A percentile compares a stretch with the other conserved stretches of the same genome.
phyloP scores from a whole-genome alignment of 2,329 filamentous ascomycete species.

The Byssothecium circinans region DNA sequence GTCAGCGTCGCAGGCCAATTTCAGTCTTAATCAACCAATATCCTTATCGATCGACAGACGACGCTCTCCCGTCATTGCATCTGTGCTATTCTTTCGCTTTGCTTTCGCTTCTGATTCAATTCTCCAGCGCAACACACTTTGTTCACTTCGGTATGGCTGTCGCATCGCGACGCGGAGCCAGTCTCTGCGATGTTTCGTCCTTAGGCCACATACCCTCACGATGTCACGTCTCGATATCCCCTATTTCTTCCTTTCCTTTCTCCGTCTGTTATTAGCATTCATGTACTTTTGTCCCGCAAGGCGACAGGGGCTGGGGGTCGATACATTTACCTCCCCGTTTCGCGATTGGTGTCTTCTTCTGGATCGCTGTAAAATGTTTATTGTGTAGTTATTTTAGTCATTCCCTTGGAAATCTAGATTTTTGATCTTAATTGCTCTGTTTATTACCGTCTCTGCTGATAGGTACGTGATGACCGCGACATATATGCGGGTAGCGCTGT shows the following conservation, averaged over 20 bases:
- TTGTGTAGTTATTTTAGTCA: conserved; percentile 2
- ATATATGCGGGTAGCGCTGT: no score
- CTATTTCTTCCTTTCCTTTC: not conserved
- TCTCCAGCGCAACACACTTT: not conserved
- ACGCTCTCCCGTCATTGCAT: conserved; percentile 18
- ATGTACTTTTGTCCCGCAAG: not conserved
- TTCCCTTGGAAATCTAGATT: not conserved
- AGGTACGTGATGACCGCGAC: no score
- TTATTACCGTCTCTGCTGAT: no score
- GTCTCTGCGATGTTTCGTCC: not conserved
- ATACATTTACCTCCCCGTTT: not conserved
- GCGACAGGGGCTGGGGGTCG: not conserved
- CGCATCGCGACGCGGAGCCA: conserved; percentile 2
- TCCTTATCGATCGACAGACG: conserved; percentile 28
- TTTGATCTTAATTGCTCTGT: not conserved
- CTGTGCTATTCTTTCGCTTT: conserved; percentile 21
- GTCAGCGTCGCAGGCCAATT: conserved; percentile 44
- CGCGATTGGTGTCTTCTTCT: not conserved
- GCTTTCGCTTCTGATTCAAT: not conserved
- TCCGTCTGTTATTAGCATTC: not conserved
- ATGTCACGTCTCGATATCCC: conserved; percentile 13
- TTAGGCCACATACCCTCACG: conserved; percentile 9
- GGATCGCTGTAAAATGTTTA: conserved; percentile 1
- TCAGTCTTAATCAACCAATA: conserved; percentile 27
- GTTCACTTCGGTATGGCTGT: not conserved